Base-by-base conservation (phyloP, 768 basidiomycete species). In the Zangia roseola region DNA sequence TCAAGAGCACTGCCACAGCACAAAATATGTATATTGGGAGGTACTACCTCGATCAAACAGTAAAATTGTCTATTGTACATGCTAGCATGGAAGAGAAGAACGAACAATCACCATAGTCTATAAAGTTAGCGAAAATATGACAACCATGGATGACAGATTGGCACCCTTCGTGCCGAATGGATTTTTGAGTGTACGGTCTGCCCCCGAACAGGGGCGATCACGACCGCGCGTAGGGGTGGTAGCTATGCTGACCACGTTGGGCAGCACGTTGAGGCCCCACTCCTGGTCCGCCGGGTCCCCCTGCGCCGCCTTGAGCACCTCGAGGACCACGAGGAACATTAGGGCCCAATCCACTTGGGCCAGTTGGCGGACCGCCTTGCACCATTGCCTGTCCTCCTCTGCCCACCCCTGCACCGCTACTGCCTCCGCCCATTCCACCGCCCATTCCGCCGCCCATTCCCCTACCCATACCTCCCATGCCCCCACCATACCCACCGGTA, bases 221-320 rank as follows among this genome's bases (percentile, higher is more conserved):
- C 63, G 64, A 88, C 56, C 88, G 84, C 26, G 87, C 84, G 57
- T 92, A 92, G 0, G 90, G 90, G 59, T 91, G 90, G 70, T 86
- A 92, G 55, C 82, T 80, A 68, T 91, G 88, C 60, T 87, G 84
- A 28, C 90, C 88, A 30, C 88, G 72, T 59, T 85, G 83, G 2
- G 70, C 76, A 10, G 81, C 78, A 47, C 89, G 76, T 67, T 88
- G 86, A 4, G 88, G 88, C 0, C 88, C 88, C 44, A 84, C 83
- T 3, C 78, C 69, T 6, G 75, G 78, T 13, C 74, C 77, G 58
- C 80, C 77, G 2, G 69, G 71, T 0, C 71, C 75, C 13, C 71
- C 69, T n/a, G 75, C 74, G 6, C 81, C 82, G 14, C 75, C 75
- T 47, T 74, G 74, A 5, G 74, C 83, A 44, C 79, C 84, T 62